Evolutionary conservation across 495 filamentous ascomycete genomes (phyloP).

Genomic region (Trichocladium uniseriatum): DNA sequence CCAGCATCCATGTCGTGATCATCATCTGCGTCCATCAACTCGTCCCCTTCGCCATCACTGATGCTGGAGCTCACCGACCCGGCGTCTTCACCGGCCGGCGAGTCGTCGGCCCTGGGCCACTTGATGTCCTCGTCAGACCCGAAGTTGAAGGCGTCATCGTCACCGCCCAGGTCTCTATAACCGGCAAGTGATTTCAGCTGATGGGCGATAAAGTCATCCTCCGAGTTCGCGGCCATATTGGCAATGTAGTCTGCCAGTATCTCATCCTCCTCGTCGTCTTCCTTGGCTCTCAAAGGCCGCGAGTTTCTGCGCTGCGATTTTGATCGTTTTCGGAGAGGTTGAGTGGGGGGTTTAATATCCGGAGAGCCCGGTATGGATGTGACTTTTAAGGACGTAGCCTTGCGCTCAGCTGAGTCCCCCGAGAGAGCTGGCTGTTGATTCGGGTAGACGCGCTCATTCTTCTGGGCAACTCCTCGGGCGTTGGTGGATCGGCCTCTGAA

Average conservation of each 20-base stretch:
- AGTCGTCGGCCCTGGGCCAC: background rate
- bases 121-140: slow-evolving; percentile 9
- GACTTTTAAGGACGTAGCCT: background rate
- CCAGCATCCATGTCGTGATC: slow-evolving; percentile 24
- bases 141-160: slow-evolving; percentile 22
- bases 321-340: background rate
- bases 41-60: slow-evolving; percentile 24
- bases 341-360: background rate
- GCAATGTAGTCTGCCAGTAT: slow-evolving; percentile 66
- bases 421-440: background rate
- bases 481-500: slow-evolving; percentile 46
- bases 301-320: background rate
- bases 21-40: slow-evolving; percentile 29
- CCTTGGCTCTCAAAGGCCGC: slow-evolving; percentile 1
- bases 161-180: slow-evolving; percentile 41
- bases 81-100: slow-evolving; percentile 18
- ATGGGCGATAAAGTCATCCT: slow-evolving; percentile 23
- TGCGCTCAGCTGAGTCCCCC: too few relatives aligned
- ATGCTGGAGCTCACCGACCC: slow-evolving; percentile 1
- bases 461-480: background rate
- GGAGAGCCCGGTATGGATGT: background rate
- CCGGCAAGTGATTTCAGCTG: slow-evolving; percentile 22
- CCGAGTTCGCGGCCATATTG: slow-evolving; percentile 48
- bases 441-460: background rate
- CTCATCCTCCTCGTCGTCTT: slow-evolving; percentile 43